These are phyloP conservation scores for Fomitopsis pinicola DNA, from an alignment of 1,284 basidiomycete genomes.

Conservation along the genomic window DNA sequence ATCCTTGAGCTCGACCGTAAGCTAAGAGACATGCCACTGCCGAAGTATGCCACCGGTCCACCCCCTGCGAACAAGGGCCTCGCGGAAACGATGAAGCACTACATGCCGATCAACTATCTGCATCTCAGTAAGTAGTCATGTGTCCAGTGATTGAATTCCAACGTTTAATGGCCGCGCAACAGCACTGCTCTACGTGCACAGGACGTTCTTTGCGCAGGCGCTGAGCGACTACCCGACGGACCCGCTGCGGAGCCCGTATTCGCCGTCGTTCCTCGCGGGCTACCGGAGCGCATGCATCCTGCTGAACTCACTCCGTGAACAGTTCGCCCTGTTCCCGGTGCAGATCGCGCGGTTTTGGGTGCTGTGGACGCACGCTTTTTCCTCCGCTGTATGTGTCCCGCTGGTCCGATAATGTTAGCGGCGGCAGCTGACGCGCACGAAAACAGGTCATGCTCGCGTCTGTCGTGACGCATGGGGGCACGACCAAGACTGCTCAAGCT, in stretches of 20 bases:
- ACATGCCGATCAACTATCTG: conserved; percentile 48
- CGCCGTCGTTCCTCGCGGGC: conserved; percentile 62
- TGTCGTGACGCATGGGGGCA: conserved; percentile 60
- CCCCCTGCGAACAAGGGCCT: conserved; percentile 42
- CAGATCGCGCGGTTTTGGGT: conserved; percentile 44
- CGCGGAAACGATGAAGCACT: conserved; percentile 51
- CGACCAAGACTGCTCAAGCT: conserved; percentile 60
- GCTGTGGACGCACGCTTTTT: conserved; percentile 60
- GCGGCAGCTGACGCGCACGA: not conserved
- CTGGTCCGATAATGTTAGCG: not conserved
- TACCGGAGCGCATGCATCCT: conserved; percentile 66
- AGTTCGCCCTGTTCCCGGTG: conserved; percentile 39
- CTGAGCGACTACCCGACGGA: conserved; percentile 54
- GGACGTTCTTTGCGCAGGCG: conserved; percentile 61
- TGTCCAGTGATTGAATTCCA: not conserved
- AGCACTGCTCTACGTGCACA: conserved; percentile 62
- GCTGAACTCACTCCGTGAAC: conserved; percentile 41
- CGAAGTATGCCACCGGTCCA: conserved; percentile 17
- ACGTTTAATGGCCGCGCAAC: not conserved
- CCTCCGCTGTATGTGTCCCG: conserved; percentile 47
- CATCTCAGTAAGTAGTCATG: conserved; percentile 46
- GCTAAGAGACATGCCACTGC: conserved; percentile 30
- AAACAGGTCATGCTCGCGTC: conserved; percentile 65
- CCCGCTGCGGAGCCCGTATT: conserved; percentile 54
- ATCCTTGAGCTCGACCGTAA: conserved; percentile 29